Evolutionary conservation across 2,329 filamentous ascomycete genomes (phyloP).

Genomic region (Talaromyces sp.): DNA sequence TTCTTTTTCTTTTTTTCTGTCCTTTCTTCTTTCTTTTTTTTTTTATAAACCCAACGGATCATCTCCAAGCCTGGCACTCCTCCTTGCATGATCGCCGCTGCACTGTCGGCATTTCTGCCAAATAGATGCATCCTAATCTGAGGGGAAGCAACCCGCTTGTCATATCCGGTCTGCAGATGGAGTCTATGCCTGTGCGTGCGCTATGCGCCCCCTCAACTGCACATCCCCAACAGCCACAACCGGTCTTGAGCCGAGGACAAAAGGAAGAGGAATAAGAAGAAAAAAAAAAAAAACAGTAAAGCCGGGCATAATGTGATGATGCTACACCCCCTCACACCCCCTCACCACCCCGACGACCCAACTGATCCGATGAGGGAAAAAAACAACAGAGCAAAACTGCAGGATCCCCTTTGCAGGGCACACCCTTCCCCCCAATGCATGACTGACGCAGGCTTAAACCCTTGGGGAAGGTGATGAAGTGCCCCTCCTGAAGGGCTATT

Average conservation of each 20-base stretch:
- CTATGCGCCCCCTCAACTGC: constrained; percentile 1
- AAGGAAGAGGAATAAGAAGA: too few species aligned
- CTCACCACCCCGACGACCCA: background rate
- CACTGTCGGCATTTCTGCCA: constrained; percentile 11
- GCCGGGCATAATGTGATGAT: background rate
- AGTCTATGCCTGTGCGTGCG: constrained; percentile 8
- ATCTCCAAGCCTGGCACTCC: background rate
- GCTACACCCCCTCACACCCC: background rate
- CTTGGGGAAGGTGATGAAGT: background rate
- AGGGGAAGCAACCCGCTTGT: constrained; percentile 16
- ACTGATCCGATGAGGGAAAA: background rate
- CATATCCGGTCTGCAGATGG: constrained; percentile 21
- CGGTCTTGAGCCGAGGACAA: background rate
- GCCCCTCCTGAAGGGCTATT: too few species aligned
- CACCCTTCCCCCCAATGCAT: background rate
- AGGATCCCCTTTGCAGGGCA: background rate
- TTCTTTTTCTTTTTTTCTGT: constrained; percentile 6
- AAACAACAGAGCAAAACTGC: background rate
- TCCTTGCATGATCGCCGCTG: constrained; percentile 26
- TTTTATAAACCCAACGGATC: background rate
- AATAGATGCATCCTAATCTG: constrained; percentile 7
- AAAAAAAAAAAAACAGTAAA: too few species aligned
- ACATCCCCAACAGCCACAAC: constrained; percentile 1
- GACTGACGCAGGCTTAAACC: background rate
- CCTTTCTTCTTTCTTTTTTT: constrained; percentile 5